phyloP scores from a whole-genome alignment of 495 filamentous ascomycete species.

The Pseudevernia furfuracea region DNA sequence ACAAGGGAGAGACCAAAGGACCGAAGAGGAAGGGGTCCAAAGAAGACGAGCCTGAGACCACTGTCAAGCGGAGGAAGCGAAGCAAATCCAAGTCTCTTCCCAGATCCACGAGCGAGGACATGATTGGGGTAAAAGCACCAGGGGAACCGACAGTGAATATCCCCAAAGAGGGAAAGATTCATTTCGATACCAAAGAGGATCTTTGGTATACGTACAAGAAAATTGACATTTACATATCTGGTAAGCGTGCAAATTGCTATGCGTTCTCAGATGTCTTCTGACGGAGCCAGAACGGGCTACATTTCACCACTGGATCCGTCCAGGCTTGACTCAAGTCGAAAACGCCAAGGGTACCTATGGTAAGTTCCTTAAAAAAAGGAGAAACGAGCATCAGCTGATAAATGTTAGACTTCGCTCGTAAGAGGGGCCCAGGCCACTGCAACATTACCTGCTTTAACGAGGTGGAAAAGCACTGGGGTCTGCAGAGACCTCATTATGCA shows the following conservation, averaged over 20 bases:
- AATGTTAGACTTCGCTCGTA: not conserved
- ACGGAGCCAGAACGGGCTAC: not conserved
- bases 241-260: not conserved
- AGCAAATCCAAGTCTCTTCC: not conserved
- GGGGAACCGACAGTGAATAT: not conserved
- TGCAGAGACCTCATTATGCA: not conserved
- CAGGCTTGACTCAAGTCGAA: not conserved
- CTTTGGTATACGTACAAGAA: not conserved
- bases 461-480: not conserved
- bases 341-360: conserved; percentile 4
- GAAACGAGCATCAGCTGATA: not conserved
- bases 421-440: not conserved
- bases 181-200: not conserved
- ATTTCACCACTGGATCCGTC: conserved; percentile 10
- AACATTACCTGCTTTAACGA: not conserved
- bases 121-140: no score
- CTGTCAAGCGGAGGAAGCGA: not conserved
- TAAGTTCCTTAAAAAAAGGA: not conserved
- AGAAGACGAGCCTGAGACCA: not conserved
- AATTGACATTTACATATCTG: not conserved
- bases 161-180: not conserved
- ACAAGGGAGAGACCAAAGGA: not conserved
- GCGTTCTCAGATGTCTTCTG: not conserved
- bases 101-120: not conserved
- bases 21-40: not conserved